Evolutionary conservation across 176 grass and related monocot genomes (phyloP).

Genomic region (Luzula sylvatica): DNA sequence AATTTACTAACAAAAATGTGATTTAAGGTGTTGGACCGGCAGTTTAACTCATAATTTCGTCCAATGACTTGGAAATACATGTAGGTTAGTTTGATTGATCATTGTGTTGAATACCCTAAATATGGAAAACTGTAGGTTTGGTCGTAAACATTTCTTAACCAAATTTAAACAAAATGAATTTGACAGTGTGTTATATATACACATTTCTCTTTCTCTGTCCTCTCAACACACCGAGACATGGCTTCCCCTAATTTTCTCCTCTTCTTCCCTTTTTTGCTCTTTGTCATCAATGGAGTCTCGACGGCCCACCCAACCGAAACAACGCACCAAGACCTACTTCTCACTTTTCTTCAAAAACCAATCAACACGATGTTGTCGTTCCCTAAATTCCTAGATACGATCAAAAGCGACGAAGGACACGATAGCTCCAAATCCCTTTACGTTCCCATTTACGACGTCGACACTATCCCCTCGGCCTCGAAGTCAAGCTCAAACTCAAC

Average conservation of each 20-base stretch:
- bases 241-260: not conserved
- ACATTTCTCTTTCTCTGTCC: not conserved
- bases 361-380: not conserved
- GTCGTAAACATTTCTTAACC: too few species aligned
- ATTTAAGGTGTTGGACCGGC: too few species aligned
- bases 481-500: too few species aligned
- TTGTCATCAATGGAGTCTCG: not conserved
- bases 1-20: too few species aligned
- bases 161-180: too few species aligned
- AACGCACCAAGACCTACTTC: conserved; percentile 15
- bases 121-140: too few species aligned
- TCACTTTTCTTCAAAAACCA: conserved; percentile 4
- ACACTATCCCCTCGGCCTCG: conserved; percentile 24
- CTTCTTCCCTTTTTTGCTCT: conserved; percentile 5
- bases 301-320: conserved; percentile 1
- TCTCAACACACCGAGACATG: conserved; percentile 18
- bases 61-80: too few species aligned
- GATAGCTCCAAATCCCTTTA: conserved; percentile 18
- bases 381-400: not conserved
- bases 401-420: not conserved
- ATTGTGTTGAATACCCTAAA: too few species aligned
- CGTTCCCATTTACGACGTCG: conserved; percentile 40
- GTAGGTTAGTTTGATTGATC: too few species aligned
- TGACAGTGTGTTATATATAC: too few species aligned
- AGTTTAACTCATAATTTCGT: too few species aligned